Evolutionary conservation across 73 alveolate species (phyloP).

Genomic region (Symbiodinium natans): DNA sequence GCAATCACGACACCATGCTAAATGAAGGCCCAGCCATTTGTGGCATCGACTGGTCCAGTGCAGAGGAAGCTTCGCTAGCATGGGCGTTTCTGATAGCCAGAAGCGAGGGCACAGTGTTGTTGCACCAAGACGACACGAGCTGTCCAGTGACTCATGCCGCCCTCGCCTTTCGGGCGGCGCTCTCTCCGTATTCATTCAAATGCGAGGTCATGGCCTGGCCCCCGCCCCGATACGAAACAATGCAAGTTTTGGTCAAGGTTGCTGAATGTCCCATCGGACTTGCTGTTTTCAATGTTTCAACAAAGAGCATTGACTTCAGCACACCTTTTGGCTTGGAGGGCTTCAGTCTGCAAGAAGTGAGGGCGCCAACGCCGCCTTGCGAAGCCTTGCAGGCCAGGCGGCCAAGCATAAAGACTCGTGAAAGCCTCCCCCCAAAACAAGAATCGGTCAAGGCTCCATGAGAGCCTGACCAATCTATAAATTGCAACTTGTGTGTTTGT

Average conservation of each 20-base stretch:
- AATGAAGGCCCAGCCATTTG: conserved; percentile 75
- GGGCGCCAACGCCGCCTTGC: conserved; percentile 46
- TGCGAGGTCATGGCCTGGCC: conserved; percentile 86
- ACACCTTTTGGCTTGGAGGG: conserved; percentile 24
- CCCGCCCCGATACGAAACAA: conserved; percentile 56
- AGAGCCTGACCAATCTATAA: not conserved
- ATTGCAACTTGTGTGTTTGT: not conserved
- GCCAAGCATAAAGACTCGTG: not conserved
- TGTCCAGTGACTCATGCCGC: conserved; percentile 53
- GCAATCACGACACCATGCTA: conserved; percentile 92
- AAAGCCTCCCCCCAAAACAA: too few relatives aligned
- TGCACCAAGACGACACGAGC: conserved; percentile 64
- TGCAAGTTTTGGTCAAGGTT: conserved; percentile 30
- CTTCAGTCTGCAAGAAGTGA: conserved; percentile 80
- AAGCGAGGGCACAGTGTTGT: conserved; percentile 55
- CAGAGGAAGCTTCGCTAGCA: conserved; percentile 64
- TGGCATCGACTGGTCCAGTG: conserved; percentile 79
- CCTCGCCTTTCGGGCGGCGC: conserved; percentile 36
- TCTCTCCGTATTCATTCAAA: conserved; percentile 37
- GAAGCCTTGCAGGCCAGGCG: conserved; percentile 46
- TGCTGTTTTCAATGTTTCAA: conserved; percentile 43
- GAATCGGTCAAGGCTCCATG: too few relatives aligned
- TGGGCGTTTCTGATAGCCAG: conserved; percentile 63
- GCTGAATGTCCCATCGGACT: conserved; percentile 74
- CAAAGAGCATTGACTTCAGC: not conserved